Conservation (phyloP, 1,284 basidiomycete species). For the Thecaphora thlaspeos region DNA sequence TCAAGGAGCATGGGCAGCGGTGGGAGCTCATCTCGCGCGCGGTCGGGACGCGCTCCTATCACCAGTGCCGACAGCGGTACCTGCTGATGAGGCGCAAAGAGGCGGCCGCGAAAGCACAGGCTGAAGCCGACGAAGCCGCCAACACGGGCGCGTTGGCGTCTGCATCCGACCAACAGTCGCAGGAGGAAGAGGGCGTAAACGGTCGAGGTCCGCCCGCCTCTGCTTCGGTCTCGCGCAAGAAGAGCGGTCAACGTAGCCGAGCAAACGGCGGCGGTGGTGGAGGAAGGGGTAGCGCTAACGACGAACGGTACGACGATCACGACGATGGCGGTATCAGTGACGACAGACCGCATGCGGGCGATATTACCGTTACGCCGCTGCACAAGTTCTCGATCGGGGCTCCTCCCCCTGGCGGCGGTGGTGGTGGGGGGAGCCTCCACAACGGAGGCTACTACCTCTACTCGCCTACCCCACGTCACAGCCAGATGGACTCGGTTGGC, state of each 20-base stretch:
- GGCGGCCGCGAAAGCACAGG: conserved; percentile 39
- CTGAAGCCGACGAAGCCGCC: conserved; percentile 15
- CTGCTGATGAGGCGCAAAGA: conserved; percentile 57
- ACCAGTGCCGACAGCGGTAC: conserved; percentile 57
- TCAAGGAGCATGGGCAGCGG: conserved; percentile 54
- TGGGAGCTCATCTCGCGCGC: conserved; percentile 57
- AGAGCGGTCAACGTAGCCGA: conserved; percentile 17
- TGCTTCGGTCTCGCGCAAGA: conserved; percentile 9
- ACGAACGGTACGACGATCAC: not conserved
- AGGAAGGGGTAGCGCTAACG: conserved; percentile 1
- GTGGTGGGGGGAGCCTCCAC: no score
- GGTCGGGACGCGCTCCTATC: conserved; percentile 55
- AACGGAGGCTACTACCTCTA: conserved; percentile 17
- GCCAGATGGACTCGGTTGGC: conserved; percentile 5
- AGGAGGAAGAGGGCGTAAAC: conserved; percentile 26
- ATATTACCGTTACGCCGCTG: conserved; percentile 22
- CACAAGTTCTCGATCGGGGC: conserved; percentile 40
- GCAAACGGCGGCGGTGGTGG: conserved; percentile 5
- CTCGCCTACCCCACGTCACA: conserved; percentile 10
- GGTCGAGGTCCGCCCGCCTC: conserved; percentile 10
- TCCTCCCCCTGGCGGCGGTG: conserved; percentile 13
- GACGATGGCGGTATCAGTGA: not conserved
- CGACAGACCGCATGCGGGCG: conserved; percentile 2
- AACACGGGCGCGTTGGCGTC: conserved; percentile 24
- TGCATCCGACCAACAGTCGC: conserved; percentile 34